These are phyloP conservation scores for Boletellus emodensis DNA, from an alignment of 768 basidiomycete species.

Conservation along the genomic window DNA sequence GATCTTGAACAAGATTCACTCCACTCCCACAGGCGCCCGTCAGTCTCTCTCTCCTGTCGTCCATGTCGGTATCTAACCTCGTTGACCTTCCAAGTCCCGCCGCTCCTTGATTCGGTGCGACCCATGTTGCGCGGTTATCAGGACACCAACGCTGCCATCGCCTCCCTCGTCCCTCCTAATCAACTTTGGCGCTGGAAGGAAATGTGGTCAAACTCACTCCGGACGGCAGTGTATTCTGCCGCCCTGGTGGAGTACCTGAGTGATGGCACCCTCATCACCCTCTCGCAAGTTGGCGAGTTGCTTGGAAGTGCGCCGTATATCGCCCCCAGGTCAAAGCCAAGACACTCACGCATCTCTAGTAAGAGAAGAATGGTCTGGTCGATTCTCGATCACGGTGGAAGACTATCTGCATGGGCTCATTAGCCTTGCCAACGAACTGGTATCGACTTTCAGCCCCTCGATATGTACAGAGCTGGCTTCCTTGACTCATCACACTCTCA, in stretches of 20 bases:
- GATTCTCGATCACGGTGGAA: conserved; percentile 60
- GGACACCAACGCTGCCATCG: conserved; percentile 48
- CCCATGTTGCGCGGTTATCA: conserved; percentile 55
- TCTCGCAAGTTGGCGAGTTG: conserved; percentile 46
- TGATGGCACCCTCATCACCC: conserved; percentile 53
- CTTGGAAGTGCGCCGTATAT: conserved; percentile 59
- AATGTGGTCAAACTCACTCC: conserved; percentile 70
- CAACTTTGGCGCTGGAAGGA: conserved; percentile 86
- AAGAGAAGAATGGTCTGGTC: conserved; percentile 64
- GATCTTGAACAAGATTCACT: conserved; percentile 76
- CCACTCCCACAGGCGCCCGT: conserved; percentile 61
- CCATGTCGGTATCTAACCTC: conserved; percentile 8
- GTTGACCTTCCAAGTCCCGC: conserved; percentile 45
- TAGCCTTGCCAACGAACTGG: conserved; percentile 74
- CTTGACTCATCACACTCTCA: conserved; percentile 26
- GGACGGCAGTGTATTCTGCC: conserved; percentile 62
- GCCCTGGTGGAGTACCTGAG: conserved; percentile 64
- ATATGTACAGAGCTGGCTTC: background rate
- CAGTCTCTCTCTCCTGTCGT: conserved; percentile 23
- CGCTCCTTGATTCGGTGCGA: conserved; percentile 52
- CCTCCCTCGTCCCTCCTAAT: conserved; percentile 57
- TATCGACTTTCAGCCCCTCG: conserved; percentile 24
- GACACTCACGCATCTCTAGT: conserved; percentile 40
- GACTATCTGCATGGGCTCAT: conserved; percentile 83
- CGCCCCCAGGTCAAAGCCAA: background rate